Base-by-base conservation (phyloP, 2,329 filamentous ascomycete species). In the Lachnellula hyalina region DNA sequence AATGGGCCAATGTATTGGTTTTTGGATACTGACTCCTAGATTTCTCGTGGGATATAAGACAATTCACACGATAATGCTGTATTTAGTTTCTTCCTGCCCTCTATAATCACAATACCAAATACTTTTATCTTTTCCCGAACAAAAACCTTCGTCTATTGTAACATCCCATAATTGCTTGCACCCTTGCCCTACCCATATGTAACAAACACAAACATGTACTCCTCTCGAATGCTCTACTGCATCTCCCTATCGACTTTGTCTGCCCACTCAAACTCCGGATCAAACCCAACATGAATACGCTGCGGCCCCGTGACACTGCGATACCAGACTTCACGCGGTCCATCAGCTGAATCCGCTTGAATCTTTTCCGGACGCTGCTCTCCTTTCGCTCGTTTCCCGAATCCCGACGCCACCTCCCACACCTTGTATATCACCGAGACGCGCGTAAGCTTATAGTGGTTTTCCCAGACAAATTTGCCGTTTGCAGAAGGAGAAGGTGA, bases 381-480 rank as follows among this genome's bases (percentile, higher is more conserved):
- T 19, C 17, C 34, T n/a, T 49, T 49, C 8, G 34, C 47, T 5
- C 36, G 9, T 45, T 53, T 49, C n/a, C 28, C 36, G 38, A 53
- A 53, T 36, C 23, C 11, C 4, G 52, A 53, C 17, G 46, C 52
- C 5, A 53, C 15, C 3, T 35, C 46, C 21, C 23, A 53, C 6
- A 17, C 38, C 28, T 35, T 34, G 19, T 28, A 36, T 25, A 14
- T 14, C 4, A 49, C 17, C 5, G 35, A 28, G 17, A 53, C n/a
- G 3, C 23, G 45, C 17, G 35, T 40, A 23, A 53, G 47, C 14
- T 49, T 32, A 12, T 32, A 53, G 36, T 49, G 51, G 8, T 49
- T 25, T 49, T 53, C 51, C 51, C 51, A 53, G 40, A 49, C 34
- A 12, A 53, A 53, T 15, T 1, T 41, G 28, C 19, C 35, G 7